Evolutionary conservation across 192 early-diverging fungal genomes (phyloP).

Genomic region (Linnemannia zychae): DNA sequence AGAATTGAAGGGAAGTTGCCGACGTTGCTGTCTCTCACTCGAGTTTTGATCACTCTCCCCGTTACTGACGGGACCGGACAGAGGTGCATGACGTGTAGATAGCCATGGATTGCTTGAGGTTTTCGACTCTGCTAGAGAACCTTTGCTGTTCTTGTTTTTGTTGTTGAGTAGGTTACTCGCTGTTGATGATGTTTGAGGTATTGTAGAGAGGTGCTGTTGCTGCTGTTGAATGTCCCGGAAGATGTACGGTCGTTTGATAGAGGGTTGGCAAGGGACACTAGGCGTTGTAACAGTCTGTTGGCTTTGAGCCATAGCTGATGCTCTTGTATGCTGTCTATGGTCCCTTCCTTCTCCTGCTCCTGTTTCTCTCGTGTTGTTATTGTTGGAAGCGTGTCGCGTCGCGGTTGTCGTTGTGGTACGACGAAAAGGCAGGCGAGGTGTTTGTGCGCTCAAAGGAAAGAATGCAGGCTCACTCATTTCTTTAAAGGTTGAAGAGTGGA

Average conservation of each 20-base stretch:
- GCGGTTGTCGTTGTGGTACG: not conserved
- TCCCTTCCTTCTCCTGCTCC: not conserved
- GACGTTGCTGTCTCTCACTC: not conserved
- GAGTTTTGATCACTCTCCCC: not conserved
- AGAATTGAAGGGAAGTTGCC: not conserved
- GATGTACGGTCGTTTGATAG: not conserved
- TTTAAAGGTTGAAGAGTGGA: not conserved
- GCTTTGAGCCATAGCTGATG: not conserved
- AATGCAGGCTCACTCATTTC: slow-evolving; percentile 14
- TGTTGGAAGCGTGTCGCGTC: not conserved
- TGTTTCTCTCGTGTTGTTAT: not conserved
- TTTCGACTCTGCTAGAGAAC: not conserved
- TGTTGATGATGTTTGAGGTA: not conserved
- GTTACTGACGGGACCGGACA: not conserved
- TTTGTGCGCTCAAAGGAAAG: not conserved
- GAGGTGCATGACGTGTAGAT: not conserved
- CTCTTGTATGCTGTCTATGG: not conserved
- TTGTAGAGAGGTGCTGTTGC: not conserved
- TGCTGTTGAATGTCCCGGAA: not conserved
- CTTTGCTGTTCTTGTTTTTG: not conserved
- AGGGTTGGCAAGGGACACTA: not conserved
- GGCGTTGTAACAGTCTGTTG: not conserved
- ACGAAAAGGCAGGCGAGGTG: not conserved
- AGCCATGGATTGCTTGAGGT: not conserved
- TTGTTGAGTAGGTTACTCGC: not conserved